Evolutionary conservation across 108 stramenopile genomes (phyloP), one percentile per base, ranked within the genome.

Genomic region (Skeletonema potamos): DNA sequence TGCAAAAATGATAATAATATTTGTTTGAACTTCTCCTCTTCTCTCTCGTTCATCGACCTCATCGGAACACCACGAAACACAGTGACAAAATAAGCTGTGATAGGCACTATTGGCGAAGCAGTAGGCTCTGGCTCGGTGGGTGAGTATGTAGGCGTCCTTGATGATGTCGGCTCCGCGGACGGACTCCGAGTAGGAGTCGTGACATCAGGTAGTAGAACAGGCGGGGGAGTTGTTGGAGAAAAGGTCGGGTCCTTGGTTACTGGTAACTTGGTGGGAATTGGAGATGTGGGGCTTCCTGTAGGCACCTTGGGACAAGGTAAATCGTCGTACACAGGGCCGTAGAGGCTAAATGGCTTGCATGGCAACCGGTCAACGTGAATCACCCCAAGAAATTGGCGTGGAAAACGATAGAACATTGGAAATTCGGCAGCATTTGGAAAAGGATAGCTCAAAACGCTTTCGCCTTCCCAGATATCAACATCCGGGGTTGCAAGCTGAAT

Each of bases 61-160:
- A 48, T 46, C 9, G 70, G 61, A 6, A 55, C 70, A 63, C 55
- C 55, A 13, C 70, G 60, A 5, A 72, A 54, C 24, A 46, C 54
- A 9, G 59, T 27, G 37, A 58, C 41, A 2, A 72, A 27, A 54
- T 72, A 20, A 11, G 58, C 70, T 34, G 32, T 46, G 32, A 62
- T 73, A 3, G 66, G 57, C 6, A 74, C 59, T 13, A 68, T 61
- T 17, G 73, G 73, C n/a, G 58, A 61, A 18, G 54, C 27, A n/a
- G 73, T 60, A 34, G 73, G 73, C 10, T 58, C 27, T 24, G 18
- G 22, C 11, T 58, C 68, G 4, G 67, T 27, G 4, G 73, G 73
- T 3, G 67, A 12, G 17, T 29, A 44, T 13, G 73, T 37, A 11
- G 66, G 73, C 10, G 56, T 6, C 54, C 2, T 58, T 58, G 54